Percentiles rank a stretch among this genome's conserved stretches.
phyloP scores from a whole-genome alignment of 2,329 filamentous ascomycete genomes.

The Aspergillus pseudoterreus region DNA sequence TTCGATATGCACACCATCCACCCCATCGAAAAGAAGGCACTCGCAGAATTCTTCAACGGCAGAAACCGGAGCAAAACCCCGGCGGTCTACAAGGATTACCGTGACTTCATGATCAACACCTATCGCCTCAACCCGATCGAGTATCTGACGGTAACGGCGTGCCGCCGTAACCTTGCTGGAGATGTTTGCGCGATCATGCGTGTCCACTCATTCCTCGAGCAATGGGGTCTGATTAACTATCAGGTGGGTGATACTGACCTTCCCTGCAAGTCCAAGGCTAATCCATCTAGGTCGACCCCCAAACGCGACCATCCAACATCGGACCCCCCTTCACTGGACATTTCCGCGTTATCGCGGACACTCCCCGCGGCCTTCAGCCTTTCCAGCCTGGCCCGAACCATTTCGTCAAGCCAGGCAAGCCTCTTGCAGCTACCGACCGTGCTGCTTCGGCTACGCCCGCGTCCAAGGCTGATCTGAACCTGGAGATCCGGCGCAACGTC shows the following conservation, averaged over 20 bases:
- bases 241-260: constrained; percentile 60
- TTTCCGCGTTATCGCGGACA: constrained; percentile 94
- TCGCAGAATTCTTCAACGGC: constrained; percentile 98
- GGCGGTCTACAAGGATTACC: constrained; percentile 96
- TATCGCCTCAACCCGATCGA: constrained; percentile 94
- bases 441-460: constrained; percentile 62
- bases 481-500: constrained; percentile 92
- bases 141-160: constrained; percentile 95
- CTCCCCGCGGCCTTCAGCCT: constrained; percentile 86
- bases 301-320: constrained; percentile 90
- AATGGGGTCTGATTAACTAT: constrained; percentile 99
- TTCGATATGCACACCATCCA: constrained; percentile 97
- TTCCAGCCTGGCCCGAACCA: constrained; percentile 88
- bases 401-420: constrained; percentile 58
- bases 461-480: constrained; percentile 76
- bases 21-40: constrained; percentile 84
- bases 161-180: constrained; percentile 87
- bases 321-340: constrained; percentile 96
- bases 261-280: too few relatives aligned
- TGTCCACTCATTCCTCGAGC: constrained; percentile 94
- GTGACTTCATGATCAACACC: constrained; percentile 99
- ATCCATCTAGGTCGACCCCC: constrained; percentile 75
- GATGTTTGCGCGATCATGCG: constrained; percentile 99
- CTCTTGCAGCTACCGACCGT: constrained; percentile 65
- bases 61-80: constrained; percentile 97